These are phyloP conservation scores for Exophiala aquamarina DNA, from an alignment of 2,329 filamentous ascomycete genomes.

Conservation along the genomic window DNA sequence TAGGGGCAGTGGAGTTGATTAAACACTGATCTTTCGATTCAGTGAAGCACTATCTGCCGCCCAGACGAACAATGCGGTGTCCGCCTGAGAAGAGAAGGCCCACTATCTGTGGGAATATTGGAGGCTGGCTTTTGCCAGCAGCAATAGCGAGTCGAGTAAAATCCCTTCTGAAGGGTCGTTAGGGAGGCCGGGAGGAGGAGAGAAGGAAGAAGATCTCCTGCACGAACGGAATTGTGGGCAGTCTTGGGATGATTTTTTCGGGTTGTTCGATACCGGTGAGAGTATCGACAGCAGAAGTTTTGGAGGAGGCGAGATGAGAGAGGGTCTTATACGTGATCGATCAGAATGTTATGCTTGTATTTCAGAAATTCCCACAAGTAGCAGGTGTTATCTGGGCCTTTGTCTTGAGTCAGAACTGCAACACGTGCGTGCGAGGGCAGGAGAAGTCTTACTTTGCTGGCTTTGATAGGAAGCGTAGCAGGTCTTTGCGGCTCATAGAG, in stretches of 20 bases:
- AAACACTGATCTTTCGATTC: constrained; percentile 45
- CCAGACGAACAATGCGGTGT: constrained; percentile 94
- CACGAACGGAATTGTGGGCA: constrained; percentile 84
- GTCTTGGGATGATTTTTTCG: constrained; percentile 59
- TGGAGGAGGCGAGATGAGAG: constrained; percentile 43
- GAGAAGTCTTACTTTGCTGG: constrained; percentile 74
- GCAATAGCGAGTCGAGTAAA: constrained; percentile 52
- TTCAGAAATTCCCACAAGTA: constrained; percentile 27
- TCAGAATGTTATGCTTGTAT: constrained; percentile 19
- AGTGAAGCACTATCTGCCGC: constrained; percentile 94
- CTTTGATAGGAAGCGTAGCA: constrained; percentile 91
- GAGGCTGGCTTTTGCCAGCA: constrained; percentile 87
- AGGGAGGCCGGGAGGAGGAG: constrained; percentile 84
- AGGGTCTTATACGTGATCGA: too few species aligned
- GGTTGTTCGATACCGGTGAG: constrained; percentile 36
- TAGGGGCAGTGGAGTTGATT: constrained; percentile 9
- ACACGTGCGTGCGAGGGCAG: constrained; percentile 9
- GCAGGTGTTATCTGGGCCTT: constrained; percentile 65
- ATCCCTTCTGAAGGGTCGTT: constrained; percentile 71
- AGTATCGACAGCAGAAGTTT: constrained; percentile 81
- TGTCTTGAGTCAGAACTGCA: constrained; percentile 6
- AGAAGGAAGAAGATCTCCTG: constrained; percentile 80
- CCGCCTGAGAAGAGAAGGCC: constrained; percentile 96
- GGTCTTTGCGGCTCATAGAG: constrained; percentile 90
- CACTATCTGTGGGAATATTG: constrained; percentile 65